Evolutionary conservation across 768 basidiomycete genomes (phyloP).

Genomic region (Nidularia pulvinata): DNA sequence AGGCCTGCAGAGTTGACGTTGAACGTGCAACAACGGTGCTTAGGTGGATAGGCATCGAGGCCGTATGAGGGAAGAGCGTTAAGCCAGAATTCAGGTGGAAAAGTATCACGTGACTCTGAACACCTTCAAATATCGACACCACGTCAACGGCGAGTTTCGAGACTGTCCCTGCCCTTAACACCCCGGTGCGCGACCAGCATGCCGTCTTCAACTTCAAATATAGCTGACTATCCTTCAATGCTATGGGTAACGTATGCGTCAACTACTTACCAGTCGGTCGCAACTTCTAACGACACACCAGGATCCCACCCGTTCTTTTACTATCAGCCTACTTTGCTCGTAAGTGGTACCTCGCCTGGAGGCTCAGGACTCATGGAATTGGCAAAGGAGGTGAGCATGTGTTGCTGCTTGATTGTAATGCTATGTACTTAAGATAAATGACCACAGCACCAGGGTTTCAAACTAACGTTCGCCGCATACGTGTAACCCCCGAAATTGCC

Average conservation of each 20-base stretch:
- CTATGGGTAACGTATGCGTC: conserved; percentile 45
- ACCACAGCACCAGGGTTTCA: conserved; percentile 51
- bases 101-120: not conserved
- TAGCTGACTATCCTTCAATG: conserved; percentile 33
- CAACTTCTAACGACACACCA: conserved; percentile 11
- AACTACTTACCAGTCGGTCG: not conserved
- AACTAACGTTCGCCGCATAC: conserved; percentile 47
- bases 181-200: not conserved
- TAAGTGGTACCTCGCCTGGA: conserved; percentile 48
- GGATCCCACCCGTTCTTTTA: conserved; percentile 42
- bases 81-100: not conserved
- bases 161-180: not conserved
- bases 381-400: conserved; percentile 49
- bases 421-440: conserved; percentile 1
- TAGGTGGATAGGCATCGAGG: conserved; percentile 25
- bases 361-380: conserved; percentile 45
- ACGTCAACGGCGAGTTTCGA: not conserved
- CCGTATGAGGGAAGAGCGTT: not conserved
- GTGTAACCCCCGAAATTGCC: conserved; percentile 54
- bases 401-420: not conserved
- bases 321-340: conserved; percentile 44
- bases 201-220: conserved; percentile 5
- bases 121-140: not conserved
- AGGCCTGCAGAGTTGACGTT: conserved; percentile 26
- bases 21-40: conserved; percentile 39